Percentiles rank a stretch among this genome's conserved stretches.
These are phyloP conservation scores for Globisporangium iwayamae DNA, from an alignment of 352 stramenopile genomes.

Conservation along the genomic window DNA sequence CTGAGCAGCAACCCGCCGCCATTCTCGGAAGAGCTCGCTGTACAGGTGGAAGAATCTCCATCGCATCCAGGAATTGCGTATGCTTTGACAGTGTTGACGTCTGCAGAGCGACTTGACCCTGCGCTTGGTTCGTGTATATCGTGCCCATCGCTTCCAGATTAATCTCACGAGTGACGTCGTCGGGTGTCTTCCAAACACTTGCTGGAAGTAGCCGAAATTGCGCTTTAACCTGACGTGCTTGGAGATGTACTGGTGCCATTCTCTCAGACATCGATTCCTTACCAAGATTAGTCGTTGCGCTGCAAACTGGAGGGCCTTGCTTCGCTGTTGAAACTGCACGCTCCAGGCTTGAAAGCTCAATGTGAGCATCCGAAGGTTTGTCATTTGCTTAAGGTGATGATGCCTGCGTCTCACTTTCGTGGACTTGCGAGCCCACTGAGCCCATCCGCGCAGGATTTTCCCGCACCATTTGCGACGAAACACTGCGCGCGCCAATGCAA, in stretches of 20 bases:
- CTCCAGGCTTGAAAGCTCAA: constrained; percentile 7
- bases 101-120: constrained; percentile 3
- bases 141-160: constrained; percentile 32
- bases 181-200: constrained; percentile 32
- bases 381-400: not conserved
- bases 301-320: not conserved
- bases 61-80: constrained; percentile 16
- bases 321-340: constrained; percentile 1
- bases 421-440: not conserved
- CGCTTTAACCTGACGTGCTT: constrained; percentile 18
- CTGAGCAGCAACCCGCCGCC: constrained; percentile 13
- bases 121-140: not conserved
- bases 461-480: constrained; percentile 20
- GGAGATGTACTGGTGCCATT: constrained; percentile 17
- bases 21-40: constrained; percentile 21
- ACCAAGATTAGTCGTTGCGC: not conserved
- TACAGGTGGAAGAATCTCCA: constrained; percentile 29
- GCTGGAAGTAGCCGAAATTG: constrained; percentile 37
- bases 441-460: constrained; percentile 23
- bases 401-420: not conserved
- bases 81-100: constrained; percentile 8
- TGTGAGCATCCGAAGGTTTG: not conserved
- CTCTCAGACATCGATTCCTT: constrained; percentile 5
- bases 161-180: constrained; percentile 22
- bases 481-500: constrained; percentile 18